These are phyloP conservation scores for Emergomyces pasteurianus DNA, from an alignment of 2,329 filamentous ascomycete species.

Conservation along the genomic window DNA sequence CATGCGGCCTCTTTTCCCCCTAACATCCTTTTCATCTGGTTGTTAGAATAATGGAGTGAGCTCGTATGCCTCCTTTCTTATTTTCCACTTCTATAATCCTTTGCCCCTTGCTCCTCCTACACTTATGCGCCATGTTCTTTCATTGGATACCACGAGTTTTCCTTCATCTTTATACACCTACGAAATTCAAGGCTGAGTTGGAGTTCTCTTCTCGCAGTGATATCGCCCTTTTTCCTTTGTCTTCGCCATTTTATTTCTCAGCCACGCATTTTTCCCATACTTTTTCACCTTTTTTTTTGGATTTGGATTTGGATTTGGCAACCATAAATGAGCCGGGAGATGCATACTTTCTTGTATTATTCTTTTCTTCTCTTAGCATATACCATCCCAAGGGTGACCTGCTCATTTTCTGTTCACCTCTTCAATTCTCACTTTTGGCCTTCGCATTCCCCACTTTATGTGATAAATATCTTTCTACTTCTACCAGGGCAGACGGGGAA, in stretches of 20 bases:
- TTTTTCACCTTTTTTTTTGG: background rate
- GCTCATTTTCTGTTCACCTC: no score
- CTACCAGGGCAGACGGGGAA: no score
- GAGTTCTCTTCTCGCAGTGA: background rate
- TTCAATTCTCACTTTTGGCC: no score
- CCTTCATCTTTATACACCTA: background rate
- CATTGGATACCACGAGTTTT: background rate
- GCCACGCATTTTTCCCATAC: background rate
- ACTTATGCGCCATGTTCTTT: background rate
- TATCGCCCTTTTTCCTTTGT: background rate
- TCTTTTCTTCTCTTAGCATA: no score
- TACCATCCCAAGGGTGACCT: no score
- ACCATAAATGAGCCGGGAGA: no score
- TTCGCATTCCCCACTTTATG: no score
- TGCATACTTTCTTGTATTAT: no score
- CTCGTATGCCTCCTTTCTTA: background rate
- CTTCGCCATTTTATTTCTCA: background rate
- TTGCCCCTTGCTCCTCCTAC: background rate
- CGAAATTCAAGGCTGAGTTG: background rate
- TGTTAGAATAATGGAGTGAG: background rate
- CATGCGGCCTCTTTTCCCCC: background rate
- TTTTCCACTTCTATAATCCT: background rate
- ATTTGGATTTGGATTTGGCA: background rate
- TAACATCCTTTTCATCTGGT: background rate
- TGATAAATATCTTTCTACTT: no score